These are phyloP conservation scores for Phytophthora chlamydospora DNA, from an alignment of 352 stramenopile genomes.

Conservation along the genomic window DNA sequence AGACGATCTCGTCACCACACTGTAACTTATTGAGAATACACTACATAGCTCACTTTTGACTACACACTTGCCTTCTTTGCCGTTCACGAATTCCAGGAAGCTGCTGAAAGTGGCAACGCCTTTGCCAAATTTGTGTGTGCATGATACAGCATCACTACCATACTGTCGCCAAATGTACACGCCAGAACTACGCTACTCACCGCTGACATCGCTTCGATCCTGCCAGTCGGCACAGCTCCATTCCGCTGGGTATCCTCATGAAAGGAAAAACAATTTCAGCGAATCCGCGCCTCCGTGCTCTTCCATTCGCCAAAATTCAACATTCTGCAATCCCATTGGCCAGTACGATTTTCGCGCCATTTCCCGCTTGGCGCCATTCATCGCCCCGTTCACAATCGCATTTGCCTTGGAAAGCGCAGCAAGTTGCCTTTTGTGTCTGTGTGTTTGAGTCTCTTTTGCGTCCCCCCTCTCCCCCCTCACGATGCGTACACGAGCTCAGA, in stretches of 20 bases:
- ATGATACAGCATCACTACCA: too few relatives aligned
- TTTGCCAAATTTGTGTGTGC: too few relatives aligned
- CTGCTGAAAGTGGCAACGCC: too few relatives aligned
- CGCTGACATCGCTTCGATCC: too few relatives aligned
- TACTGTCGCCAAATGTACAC: too few relatives aligned
- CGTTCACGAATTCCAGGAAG: too few relatives aligned
- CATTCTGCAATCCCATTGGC: constrained; percentile 11
- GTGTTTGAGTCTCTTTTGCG: neutral
- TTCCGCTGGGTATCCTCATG: too few relatives aligned
- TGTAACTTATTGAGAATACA: constrained; percentile 25
- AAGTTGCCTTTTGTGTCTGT: neutral
- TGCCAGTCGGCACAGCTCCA: too few relatives aligned
- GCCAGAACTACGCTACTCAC: too few relatives aligned
- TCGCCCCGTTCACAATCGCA: constrained; percentile 20
- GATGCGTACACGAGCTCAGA: constrained; percentile 39
- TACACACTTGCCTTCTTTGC: too few relatives aligned
- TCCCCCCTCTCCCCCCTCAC: neutral
- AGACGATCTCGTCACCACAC: neutral
- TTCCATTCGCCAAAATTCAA: constrained; percentile 22
- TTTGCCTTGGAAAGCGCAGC: constrained; percentile 10
- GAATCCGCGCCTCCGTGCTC: constrained; percentile 6
- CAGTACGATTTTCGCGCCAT: constrained; percentile 26
- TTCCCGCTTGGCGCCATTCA: constrained; percentile 33
- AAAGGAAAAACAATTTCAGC: too few relatives aligned
- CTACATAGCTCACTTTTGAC: too few relatives aligned